Percentiles rank a stretch among this genome's conserved stretches.
These are phyloP conservation scores for Populus nigra DNA, from an alignment of 345 rosid genomes.

Conservation along the genomic window DNA sequence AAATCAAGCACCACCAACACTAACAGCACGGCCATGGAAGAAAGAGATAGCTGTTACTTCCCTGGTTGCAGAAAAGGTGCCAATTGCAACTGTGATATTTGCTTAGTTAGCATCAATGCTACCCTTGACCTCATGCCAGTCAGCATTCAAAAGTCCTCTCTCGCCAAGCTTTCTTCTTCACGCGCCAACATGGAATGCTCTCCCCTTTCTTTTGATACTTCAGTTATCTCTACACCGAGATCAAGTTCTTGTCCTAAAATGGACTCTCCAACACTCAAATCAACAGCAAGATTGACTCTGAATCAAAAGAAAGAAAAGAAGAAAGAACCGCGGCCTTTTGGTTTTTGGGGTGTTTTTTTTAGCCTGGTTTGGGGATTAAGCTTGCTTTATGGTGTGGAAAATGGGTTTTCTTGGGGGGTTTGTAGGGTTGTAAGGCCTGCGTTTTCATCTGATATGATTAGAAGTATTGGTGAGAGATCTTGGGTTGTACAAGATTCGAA, in stretches of 20 bases:
- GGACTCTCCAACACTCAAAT: slow-evolving; percentile 42
- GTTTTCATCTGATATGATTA: slow-evolving; percentile 47
- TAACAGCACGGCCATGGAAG: slow-evolving; percentile 26
- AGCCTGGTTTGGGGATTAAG: slow-evolving; percentile 36
- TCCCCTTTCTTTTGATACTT: slow-evolving; percentile 54
- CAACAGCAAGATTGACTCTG: slow-evolving; percentile 34
- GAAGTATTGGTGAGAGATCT: slow-evolving; percentile 49
- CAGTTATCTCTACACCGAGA: slow-evolving; percentile 50
- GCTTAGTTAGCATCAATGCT: slow-evolving; percentile 81
- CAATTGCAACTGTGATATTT: slow-evolving; percentile 75
- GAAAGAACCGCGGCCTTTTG: neutral
- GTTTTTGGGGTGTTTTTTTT: slow-evolving; percentile 8
- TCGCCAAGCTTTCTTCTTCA: slow-evolving; percentile 51
- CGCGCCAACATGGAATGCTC: slow-evolving; percentile 33
- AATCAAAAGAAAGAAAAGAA: slow-evolving; percentile 26
- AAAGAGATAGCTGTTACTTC: slow-evolving; percentile 69
- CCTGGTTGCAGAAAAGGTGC: slow-evolving; percentile 88
- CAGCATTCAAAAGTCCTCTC: slow-evolving; percentile 64
- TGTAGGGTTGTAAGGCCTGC: slow-evolving; percentile 38
- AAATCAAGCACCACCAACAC: slow-evolving; percentile 30
- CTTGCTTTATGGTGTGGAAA: slow-evolving; percentile 40
- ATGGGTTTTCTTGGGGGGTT: slow-evolving; percentile 43
- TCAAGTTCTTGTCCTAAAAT: slow-evolving; percentile 34
- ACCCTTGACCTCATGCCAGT: slow-evolving; percentile 84
- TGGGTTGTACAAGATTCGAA: slow-evolving; percentile 30